A percentile compares a stretch with the other conserved stretches of the same genome.
phyloP scores from a whole-genome alignment of 257 asterid species.

The Verbena officinalis region DNA sequence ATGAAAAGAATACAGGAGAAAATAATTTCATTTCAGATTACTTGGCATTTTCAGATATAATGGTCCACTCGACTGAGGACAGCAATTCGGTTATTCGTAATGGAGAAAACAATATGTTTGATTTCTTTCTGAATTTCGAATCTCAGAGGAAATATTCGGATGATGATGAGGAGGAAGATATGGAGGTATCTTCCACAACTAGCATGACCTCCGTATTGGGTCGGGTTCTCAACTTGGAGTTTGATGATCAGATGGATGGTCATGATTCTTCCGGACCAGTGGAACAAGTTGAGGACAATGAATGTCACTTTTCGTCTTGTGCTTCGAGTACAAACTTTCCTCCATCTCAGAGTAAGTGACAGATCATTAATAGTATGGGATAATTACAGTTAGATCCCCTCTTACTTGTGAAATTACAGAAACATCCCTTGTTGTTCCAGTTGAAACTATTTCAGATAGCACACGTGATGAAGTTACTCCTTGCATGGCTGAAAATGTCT shows the following conservation, averaged over 20 bases:
- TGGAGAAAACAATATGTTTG: slow-evolving; percentile 68
- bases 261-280: slow-evolving; percentile 43
- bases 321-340: slow-evolving; percentile 23
- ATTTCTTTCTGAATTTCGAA: slow-evolving; percentile 61
- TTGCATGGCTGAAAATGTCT: slow-evolving; percentile 27
- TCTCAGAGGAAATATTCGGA: slow-evolving; percentile 45
- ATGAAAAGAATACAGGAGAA: slow-evolving; percentile 34
- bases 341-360: too few relatives aligned
- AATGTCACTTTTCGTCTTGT: slow-evolving; percentile 26
- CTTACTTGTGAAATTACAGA: too few relatives aligned
- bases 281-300: slow-evolving; percentile 35
- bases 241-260: slow-evolving; percentile 57
- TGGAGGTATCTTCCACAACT: slow-evolving; percentile 78
- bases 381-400: too few relatives aligned
- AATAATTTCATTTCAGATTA: slow-evolving; percentile 64
- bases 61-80: slow-evolving; percentile 62
- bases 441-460: too few relatives aligned
- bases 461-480: slow-evolving; percentile 14
- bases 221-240: slow-evolving; percentile 75
- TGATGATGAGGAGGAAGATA: slow-evolving; percentile 85
- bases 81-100: slow-evolving; percentile 41
- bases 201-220: slow-evolving; percentile 89
- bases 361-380: slow-evolving; percentile 22
- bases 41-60: slow-evolving; percentile 82
- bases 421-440: slow-evolving; percentile 14